Base-by-base conservation (phyloP, 1,284 basidiomycete genomes). In the Rugiboletus extremiorientalis region DNA sequence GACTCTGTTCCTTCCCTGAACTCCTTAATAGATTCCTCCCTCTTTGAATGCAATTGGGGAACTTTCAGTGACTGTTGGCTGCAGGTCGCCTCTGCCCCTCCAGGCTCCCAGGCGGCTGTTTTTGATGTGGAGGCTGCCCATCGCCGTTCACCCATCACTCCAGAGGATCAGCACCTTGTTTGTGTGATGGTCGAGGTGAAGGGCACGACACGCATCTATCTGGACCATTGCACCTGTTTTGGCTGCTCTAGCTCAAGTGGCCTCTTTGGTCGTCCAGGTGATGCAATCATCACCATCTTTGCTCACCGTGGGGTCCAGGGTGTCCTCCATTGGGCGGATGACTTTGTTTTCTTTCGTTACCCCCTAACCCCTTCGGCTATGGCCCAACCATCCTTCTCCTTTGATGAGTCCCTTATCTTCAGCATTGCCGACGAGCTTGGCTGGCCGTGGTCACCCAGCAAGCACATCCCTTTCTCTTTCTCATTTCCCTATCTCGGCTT, bases 11-110 rank as follows among this genome's bases (percentile, higher is more conserved):
- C 54, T 0, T 69, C 63, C 0, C 28, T 75, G 0, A 76, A 76
- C 40, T 60, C 65, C 0, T 38, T 64, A 2, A 75, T 76, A 5
- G 50, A 74, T 33, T 16, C 60, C 0, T 59, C 65, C 4, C 10
- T 45, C 0, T 72, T 70, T 31, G 36, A 37, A 1, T 66, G 62
- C 3, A 50, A 66, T 6, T 76, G 73, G 73, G 72, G 72, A 0
- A 65, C 68, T 3, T 76, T 74, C 40, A 57, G 48, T 3, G 34
- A 67, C 6, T 62, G 60, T 20, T 66, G 55, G 43, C 42, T 68
- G 0, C 38, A 60, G 0, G 33, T 63, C 0, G 53, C 62, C 0
- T 25, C 61, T 14, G 62, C 64, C 0, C 66, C 68, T 0, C 41
- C 50, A 0, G 65, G 65, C 4, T 58, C 72, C 0, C 55, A 72